Evolutionary conservation across 108 stramenopile species (phyloP), one percentile per base, ranked within the genome.

Genomic region (Fragilariopsis cylindrus): DNA sequence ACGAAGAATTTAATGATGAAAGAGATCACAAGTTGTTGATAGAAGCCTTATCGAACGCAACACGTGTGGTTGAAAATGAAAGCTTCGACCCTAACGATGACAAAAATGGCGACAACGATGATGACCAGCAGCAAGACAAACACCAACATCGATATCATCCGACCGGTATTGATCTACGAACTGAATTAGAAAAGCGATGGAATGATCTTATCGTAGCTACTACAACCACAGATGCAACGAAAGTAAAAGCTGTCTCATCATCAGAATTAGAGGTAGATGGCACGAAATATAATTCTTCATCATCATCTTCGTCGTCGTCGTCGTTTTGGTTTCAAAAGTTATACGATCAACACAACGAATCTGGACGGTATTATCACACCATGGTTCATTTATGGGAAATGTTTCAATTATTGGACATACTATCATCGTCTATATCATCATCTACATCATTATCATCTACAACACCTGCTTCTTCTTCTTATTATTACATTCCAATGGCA

Each of bases 351-450:
- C 89, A 93, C 80, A 80, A 15, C 15, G 79, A 80, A 71, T 16
- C 54, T 3, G 72, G 77, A 48, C 80, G 93, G 16, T 74, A 81
- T 44, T 95, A 95, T 88, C 93, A 95, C 70, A 95, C 90, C 12
- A 60, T 82, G 56, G 81, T 84, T n/a, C 93, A 95, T 65, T 69
- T 92, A 40, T 58, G 83, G 64, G 91, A 95, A 79, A 81, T 95
- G 70, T 55, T 95, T 39, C 60, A 74, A 18, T 92, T 21, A 4
- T 11, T 48, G 5, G 48, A 54, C 62, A 47, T 47, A 19, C 2
- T 39, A 42, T 39, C 18, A 5, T 44, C 30, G 2, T 30, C 30
- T 30, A 30, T 0, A 30, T 2, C 30, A 30, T 30, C 30, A 30
- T 30, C 30, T 30, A 30, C 30, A 6, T 3, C 64, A 69, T n/a